Evolutionary conservation across 495 filamentous ascomycete genomes (phyloP).

Genomic region (Penicillium tannophilum): DNA sequence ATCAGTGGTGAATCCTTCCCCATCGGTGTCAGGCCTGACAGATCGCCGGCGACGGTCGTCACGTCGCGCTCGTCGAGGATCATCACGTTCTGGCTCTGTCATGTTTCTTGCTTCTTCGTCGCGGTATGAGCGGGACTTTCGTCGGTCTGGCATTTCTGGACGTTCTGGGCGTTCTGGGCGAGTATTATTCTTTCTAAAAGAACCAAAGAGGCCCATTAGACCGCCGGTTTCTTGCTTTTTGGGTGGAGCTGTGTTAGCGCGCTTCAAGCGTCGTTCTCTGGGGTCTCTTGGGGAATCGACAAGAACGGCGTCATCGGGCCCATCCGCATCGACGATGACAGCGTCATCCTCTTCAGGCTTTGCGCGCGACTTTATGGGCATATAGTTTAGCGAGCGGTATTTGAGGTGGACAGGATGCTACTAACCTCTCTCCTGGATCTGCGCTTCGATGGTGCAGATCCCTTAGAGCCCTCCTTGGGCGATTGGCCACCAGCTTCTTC

Average conservation of each 20-base stretch:
- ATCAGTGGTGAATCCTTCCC: conserved; percentile 48
- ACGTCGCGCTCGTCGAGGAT: conserved; percentile 41
- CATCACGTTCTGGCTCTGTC: conserved; percentile 47
- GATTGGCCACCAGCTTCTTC: conserved; percentile 47
- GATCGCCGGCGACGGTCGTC: conserved; percentile 47
- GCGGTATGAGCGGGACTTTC: conserved; percentile 43
- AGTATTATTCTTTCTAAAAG: conserved; percentile 39
- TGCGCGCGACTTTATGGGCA: conserved; percentile 28
- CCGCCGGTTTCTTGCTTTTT: conserved; percentile 50
- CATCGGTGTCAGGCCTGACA: conserved; percentile 44
- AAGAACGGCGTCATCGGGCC: conserved; percentile 69
- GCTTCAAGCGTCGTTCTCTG: conserved; percentile 57
- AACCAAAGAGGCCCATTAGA: conserved; percentile 51
- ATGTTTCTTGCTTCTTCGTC: conserved; percentile 39
- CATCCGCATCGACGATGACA: conserved; percentile 52
- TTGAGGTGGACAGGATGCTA: neutral
- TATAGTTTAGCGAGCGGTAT: neutral
- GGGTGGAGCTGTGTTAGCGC: conserved; percentile 40
- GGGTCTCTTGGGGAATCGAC: conserved; percentile 72
- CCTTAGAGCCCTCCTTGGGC: conserved; percentile 37
- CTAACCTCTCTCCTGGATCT: conserved; percentile 44
- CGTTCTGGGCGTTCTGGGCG: conserved; percentile 7
- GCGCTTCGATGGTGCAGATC: conserved; percentile 38
- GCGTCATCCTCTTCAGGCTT: conserved; percentile 43
- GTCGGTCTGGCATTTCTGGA: conserved; percentile 41